These are phyloP conservation scores for Stagonosporopsis cucurbitacearum DNA, from an alignment of 2,329 filamentous ascomycete species.

Conservation along the genomic window DNA sequence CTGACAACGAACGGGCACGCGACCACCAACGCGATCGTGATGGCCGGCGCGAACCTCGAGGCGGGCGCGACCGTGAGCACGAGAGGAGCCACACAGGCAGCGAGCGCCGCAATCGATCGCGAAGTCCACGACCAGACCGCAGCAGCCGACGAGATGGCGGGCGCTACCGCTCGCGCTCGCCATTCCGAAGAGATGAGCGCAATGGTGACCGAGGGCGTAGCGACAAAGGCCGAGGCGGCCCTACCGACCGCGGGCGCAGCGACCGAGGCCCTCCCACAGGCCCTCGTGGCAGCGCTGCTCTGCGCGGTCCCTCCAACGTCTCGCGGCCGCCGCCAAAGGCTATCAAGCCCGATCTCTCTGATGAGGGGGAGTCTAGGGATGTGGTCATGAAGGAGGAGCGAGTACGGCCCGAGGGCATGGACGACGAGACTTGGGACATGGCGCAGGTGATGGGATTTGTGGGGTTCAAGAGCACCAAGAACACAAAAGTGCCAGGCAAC, in stretches of 20 bases:
- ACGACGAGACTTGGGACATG: constrained; percentile 76
- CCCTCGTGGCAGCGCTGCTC: constrained; percentile 28
- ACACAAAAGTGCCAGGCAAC: constrained; percentile 87
- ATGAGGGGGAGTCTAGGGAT: constrained; percentile 31
- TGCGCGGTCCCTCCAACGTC: constrained; percentile 11
- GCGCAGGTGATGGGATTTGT: constrained; percentile 89
- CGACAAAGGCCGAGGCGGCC: constrained; percentile 22
- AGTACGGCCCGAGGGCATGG: constrained; percentile 51
- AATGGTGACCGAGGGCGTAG: constrained; percentile 26
- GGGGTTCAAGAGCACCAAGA: constrained; percentile 84
- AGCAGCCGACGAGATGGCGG: constrained; percentile 30
- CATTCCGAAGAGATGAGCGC: constrained; percentile 30
- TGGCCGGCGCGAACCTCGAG: constrained; percentile 27
- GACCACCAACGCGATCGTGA: constrained; percentile 34
- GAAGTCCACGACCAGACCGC: constrained; percentile 43
- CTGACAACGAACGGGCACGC: constrained; percentile 36
- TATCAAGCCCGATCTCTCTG: constrained; percentile 12
- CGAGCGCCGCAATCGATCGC: constrained; percentile 42
- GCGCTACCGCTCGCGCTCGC: constrained; percentile 41
- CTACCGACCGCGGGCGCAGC: constrained; percentile 13
- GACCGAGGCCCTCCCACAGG: constrained; percentile 34
- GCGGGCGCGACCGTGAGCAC: constrained; percentile 24
- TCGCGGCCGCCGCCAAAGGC: not conserved
- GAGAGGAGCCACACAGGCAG: constrained; percentile 29
- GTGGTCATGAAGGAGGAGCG: constrained; percentile 37